Base-by-base conservation (phyloP, 1,284 basidiomycete species). In the Inonotus obliquus region DNA sequence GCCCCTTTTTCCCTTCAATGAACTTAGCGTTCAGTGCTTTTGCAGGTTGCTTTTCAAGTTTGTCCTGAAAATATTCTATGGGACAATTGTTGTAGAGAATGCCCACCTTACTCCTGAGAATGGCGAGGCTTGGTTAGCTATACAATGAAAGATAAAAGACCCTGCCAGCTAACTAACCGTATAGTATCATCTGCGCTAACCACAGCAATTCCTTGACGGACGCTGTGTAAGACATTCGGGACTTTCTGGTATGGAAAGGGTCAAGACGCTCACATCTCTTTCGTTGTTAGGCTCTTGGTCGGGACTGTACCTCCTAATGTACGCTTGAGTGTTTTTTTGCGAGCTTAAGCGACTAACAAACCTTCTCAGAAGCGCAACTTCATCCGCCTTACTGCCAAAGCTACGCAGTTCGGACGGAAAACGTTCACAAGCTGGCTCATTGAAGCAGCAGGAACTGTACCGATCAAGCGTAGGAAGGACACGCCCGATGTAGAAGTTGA, bases 401-500 rank as follows among this genome's bases (percentile, higher is more conserved):
- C 89, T 29, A 92, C 91, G 0, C 87, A 90, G 68, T 94, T 94
- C 67, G 89, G 91, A 4, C 85, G 80, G 57, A 79, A 72, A 63
- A 94, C 91, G 2, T 92, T 94, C 71, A 92, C 89, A 2, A 91
- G 88, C 65, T 93, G 92, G 92, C 79, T 94, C 19, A 92, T 94
- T 58, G 91, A 94, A 70, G 86, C 86, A 27, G 89, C 89, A 2
- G 92, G 92, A 14, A 92, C 92, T 1, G 80, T 94, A 0, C 92
- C 92, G 0, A 82, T 94, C 51, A 84, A 87, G 69, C 79, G 92
- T 59, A 79, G 83, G 48, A 91, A 88, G 66, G 92, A 94, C 69
- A 82, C 77, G 65, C 67, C 70, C 0, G 78, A 85, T 59, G 79
- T 72, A 39, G 72, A 65, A 14, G 78, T 78, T 1, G 86, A 94